Percentiles rank a stretch among this genome's conserved stretches.
phyloP scores from a whole-genome alignment of 2,329 filamentous ascomycete species.

The Ceratocystis eucalypticola region DNA sequence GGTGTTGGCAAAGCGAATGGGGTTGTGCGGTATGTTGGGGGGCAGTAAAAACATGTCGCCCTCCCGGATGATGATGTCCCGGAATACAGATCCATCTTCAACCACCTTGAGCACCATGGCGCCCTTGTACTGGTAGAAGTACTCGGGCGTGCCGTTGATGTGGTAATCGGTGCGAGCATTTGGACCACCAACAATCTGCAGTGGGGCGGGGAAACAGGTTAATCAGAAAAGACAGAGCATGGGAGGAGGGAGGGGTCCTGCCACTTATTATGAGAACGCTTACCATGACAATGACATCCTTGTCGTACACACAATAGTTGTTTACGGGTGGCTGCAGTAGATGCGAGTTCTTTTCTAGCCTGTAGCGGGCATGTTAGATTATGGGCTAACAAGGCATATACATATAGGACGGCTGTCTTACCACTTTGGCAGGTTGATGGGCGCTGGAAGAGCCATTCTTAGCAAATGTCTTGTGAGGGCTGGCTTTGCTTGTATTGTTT shows the following conservation, averaged over 20 bases:
- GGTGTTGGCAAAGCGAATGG: slow-evolving; percentile 81
- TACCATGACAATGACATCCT: slow-evolving; percentile 70
- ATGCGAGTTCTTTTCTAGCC: slow-evolving; percentile 84
- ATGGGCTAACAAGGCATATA: no score
- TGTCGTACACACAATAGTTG: slow-evolving; percentile 93
- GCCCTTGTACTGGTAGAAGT: slow-evolving; percentile 94
- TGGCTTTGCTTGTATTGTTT: background rate
- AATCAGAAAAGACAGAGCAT: slow-evolving; percentile 10
- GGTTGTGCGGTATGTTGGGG: slow-evolving; percentile 91
- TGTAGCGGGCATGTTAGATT: slow-evolving; percentile 27
- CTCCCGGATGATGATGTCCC: slow-evolving; percentile 79
- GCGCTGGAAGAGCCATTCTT: slow-evolving; percentile 22
- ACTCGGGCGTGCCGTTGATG: slow-evolving; percentile 91
- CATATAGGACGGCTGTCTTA: slow-evolving; percentile 16
- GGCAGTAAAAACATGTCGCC: slow-evolving; percentile 90
- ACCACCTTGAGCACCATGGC: slow-evolving; percentile 90
- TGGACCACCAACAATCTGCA: slow-evolving; percentile 78
- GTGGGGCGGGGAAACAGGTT: background rate
- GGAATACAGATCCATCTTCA: slow-evolving; percentile 59
- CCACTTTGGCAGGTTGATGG: slow-evolving; percentile 35
- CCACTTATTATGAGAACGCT: background rate
- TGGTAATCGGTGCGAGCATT: slow-evolving; percentile 97
- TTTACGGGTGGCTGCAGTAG: slow-evolving; percentile 88
- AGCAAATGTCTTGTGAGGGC: background rate
- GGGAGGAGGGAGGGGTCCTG: background rate